Conservation (phyloP, 176 grass and related monocot genomes). For the Sorghum bicolor region DNA sequence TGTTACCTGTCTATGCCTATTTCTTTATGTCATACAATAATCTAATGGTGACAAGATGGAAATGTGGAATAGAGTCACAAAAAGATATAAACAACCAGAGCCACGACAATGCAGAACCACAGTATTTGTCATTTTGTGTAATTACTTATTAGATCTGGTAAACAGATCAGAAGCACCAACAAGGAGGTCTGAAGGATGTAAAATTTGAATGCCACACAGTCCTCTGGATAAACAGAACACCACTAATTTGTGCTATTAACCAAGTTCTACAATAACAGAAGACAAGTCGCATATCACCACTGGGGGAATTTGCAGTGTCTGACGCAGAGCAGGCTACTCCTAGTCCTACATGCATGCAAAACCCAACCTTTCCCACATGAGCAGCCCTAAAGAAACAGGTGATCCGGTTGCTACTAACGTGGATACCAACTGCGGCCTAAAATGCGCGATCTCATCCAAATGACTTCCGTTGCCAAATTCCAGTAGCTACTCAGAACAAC, state of each 20-base stretch:
- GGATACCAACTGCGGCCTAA: background rate
- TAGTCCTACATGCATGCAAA: background rate
- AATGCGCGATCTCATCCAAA: background rate
- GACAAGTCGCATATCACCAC: background rate
- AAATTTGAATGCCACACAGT: background rate
- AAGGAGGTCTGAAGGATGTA: background rate
- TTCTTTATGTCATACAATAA: background rate
- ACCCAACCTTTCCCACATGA: background rate
- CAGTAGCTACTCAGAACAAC: background rate
- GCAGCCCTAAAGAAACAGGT: background rate
- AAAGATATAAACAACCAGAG: background rate
- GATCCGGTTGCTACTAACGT: conserved; percentile 4
- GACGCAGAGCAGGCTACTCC: background rate
- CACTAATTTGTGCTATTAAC: background rate
- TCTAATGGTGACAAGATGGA: background rate
- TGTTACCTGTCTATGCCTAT: background rate
- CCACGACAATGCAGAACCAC: background rate
- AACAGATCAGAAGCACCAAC: background rate
- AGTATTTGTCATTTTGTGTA: background rate
- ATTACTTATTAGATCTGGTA: background rate
- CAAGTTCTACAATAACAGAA: background rate
- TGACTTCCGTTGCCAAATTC: background rate
- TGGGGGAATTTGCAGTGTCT: background rate
- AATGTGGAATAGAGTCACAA: background rate
- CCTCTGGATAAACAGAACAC: background rate